Conservation (phyloP, 768 basidiomycete genomes). For the Rhodocollybia butyracea region DNA sequence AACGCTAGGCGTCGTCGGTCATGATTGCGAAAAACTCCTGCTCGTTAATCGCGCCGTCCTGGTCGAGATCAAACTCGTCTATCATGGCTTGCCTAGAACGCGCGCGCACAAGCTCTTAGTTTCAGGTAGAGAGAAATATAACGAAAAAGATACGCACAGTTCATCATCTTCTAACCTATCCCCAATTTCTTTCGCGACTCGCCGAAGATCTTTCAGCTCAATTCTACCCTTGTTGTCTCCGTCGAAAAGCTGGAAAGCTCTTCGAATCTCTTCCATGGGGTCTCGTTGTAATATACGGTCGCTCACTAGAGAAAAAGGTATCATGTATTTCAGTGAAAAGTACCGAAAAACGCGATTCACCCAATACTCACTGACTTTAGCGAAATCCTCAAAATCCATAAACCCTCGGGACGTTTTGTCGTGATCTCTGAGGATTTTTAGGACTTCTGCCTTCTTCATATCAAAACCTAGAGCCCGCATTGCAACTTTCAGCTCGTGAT, state of each 20-base stretch:
- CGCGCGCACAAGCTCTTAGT: neutral
- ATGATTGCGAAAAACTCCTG: constrained; percentile 97
- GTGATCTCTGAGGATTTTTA: constrained; percentile 90
- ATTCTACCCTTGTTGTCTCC: constrained; percentile 96
- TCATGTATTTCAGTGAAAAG: constrained; percentile 9
- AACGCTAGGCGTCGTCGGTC: constrained; percentile 88
- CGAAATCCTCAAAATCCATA: constrained; percentile 93
- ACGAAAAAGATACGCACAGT: constrained; percentile 58
- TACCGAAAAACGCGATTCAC: constrained; percentile 11
- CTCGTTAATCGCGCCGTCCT: constrained; percentile 96
- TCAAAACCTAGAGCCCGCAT: constrained; percentile 98
- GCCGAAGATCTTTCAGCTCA: constrained; percentile 80
- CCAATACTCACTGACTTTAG: constrained; percentile 77
- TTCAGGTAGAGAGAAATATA: neutral
- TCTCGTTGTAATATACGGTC: constrained; percentile 91
- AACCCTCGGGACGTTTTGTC: constrained; percentile 79
- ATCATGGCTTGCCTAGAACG: constrained; percentile 96
- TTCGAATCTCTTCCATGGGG: constrained; percentile 93
- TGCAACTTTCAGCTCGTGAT: constrained; percentile 98
- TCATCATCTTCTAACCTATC: constrained; percentile 95
- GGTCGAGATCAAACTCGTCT: constrained; percentile 98
- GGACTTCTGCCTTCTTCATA: constrained; percentile 95
- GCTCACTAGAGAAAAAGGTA: constrained; percentile 61
- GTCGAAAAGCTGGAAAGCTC: constrained; percentile 96
- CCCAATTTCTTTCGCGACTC: constrained; percentile 96